Percentiles rank a stretch among this genome's conserved stretches.
Evolutionary conservation across 768 basidiomycete genomes (phyloP).

Genomic region (Auricularia cornea): DNA sequence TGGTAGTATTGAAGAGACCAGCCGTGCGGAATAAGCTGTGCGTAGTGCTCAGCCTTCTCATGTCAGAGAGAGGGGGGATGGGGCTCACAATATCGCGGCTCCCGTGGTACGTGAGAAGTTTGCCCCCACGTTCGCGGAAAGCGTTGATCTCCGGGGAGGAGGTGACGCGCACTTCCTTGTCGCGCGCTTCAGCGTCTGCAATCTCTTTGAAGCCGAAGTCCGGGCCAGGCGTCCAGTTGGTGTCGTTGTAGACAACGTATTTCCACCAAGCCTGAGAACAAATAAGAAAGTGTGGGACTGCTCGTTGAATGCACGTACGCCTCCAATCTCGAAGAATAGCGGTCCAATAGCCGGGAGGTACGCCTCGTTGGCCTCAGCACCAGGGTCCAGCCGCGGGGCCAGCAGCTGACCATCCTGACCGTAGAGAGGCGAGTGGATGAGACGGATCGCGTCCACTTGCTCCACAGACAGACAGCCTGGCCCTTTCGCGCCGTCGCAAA

Average conservation of each 20-base stretch:
- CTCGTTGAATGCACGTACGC: neutral
- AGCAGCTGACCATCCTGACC: conserved; percentile 17
- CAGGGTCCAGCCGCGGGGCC: conserved; percentile 21
- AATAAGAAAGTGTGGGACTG: neutral
- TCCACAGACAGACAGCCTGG: conserved; percentile 17
- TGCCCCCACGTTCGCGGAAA: conserved; percentile 18
- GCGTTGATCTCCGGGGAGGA: conserved; percentile 7
- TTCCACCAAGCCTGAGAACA: neutral
- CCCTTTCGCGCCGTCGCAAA: conserved; percentile 13
- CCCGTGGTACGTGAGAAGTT: conserved; percentile 21
- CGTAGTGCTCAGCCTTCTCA: no score
- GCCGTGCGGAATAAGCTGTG: conserved; percentile 22
- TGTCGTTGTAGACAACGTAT: neutral
- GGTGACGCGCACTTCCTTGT: no score
- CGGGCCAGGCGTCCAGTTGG: neutral
- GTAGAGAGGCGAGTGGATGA: conserved; percentile 20
- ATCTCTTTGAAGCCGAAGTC: neutral
- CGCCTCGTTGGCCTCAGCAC: conserved; percentile 14
- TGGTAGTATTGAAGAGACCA: conserved; percentile 19
- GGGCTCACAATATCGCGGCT: conserved; percentile 3
- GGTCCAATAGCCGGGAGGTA: neutral
- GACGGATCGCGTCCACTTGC: conserved; percentile 19
- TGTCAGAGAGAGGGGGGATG: no score
- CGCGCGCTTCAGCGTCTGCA: no score
- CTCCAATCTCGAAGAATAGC: neutral